Evolutionary conservation across 169 alveolate genomes (phyloP).

Genomic region (Cryptosporidium felis): DNA sequence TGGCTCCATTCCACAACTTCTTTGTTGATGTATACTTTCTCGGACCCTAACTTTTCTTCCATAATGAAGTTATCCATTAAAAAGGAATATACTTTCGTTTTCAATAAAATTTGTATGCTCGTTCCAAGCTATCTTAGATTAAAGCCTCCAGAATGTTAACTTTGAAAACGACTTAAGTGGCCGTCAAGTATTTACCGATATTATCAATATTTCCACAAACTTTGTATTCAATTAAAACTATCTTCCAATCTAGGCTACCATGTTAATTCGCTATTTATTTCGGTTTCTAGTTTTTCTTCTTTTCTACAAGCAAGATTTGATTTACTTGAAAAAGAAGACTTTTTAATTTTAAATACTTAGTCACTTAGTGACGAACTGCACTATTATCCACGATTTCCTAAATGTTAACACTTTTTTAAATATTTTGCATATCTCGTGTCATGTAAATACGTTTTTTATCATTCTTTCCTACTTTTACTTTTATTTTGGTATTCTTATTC

Average conservation of each 20-base stretch:
- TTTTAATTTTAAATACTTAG: slow-evolving; percentile 1
- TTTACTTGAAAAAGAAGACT: not conserved
- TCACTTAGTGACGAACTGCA: slow-evolving; percentile 62
- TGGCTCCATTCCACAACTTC: slow-evolving; percentile 37
- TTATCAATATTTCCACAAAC: not conserved
- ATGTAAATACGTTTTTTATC: slow-evolving; percentile 25
- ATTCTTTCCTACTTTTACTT: slow-evolving; percentile 40
- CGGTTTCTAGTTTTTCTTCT: not conserved
- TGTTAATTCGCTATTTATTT: slow-evolving; percentile 5
- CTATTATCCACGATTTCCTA: slow-evolving; percentile 38
- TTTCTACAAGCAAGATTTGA: too few relatives aligned
- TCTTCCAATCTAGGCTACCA: not conserved
- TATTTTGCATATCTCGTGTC: slow-evolving; percentile 46
- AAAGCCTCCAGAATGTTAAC: too few relatives aligned
- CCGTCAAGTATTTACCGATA: too few relatives aligned
- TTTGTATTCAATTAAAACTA: not conserved
- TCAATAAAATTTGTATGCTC: too few relatives aligned
- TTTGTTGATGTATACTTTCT: slow-evolving; percentile 9
- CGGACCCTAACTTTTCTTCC: slow-evolving; percentile 25
- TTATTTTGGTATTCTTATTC: not conserved
- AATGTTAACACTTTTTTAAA: slow-evolving; percentile 48
- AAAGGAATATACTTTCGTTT: too few relatives aligned
- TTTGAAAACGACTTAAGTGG: too few relatives aligned
- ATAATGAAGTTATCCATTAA: not conserved
- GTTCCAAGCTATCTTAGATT: too few relatives aligned